Percentiles rank a stretch among this genome's conserved stretches.
Conservation (phyloP, 129 eudicot species). For the Helichrysum umbraculigerum region DNA sequence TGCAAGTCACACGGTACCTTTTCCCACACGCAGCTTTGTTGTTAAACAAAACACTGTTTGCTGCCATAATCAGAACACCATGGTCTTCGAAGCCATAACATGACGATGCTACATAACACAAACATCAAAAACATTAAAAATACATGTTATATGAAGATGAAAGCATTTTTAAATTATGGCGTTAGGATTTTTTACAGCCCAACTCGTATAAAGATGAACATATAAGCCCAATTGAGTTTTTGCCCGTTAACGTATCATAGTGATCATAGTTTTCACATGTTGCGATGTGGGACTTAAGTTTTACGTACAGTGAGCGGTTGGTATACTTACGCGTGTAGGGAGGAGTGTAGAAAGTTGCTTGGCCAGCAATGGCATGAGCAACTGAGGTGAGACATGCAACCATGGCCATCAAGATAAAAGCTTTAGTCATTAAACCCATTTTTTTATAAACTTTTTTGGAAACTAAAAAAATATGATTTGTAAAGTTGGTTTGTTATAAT, state of each 20-base stretch:
- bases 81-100: too few species aligned
- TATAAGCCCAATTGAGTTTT: neutral
- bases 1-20: slow-evolving; percentile 31
- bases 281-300: too few species aligned
- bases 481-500: neutral
- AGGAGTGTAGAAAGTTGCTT: slow-evolving; percentile 52
- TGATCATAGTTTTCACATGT: too few species aligned
- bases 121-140: neutral
- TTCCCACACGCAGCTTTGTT: slow-evolving; percentile 27
- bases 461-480: neutral
- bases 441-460: slow-evolving; percentile 15
- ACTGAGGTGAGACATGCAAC: slow-evolving; percentile 39
- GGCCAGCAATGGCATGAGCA: slow-evolving; percentile 47
- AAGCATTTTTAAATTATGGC: too few species aligned
- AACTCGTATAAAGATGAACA: neutral
- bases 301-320: too few species aligned
- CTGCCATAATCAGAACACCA: slow-evolving; percentile 29
- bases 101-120: neutral
- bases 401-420: slow-evolving; percentile 26
- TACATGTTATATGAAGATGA: neutral
- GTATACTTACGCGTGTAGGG: slow-evolving; percentile 46
- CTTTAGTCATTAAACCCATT: slow-evolving; percentile 30
- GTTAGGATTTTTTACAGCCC: too few species aligned
- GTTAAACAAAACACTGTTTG: slow-evolving; percentile 25
- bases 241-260: too few species aligned